Percentiles rank a stretch among this genome's conserved stretches.
Conservation (phyloP, 108 stramenopile genomes). For the Cylindrotheca closterium region DNA sequence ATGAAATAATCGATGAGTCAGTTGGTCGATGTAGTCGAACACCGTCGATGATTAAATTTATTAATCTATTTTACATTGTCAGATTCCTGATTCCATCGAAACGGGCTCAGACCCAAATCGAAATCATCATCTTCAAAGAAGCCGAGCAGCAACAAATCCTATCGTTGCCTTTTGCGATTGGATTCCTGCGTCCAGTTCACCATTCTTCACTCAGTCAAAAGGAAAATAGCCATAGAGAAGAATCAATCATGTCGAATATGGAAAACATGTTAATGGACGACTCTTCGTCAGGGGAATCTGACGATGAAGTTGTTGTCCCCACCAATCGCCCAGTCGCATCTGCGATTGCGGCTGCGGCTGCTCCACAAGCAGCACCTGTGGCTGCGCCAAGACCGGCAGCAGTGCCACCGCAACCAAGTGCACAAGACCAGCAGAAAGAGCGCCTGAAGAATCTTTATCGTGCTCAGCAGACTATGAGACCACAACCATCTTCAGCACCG, state of each 20-base stretch:
- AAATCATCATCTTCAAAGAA: too few relatives aligned
- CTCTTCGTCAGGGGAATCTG: constrained; percentile 44
- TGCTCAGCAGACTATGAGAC: constrained; percentile 7
- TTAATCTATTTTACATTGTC: too few relatives aligned
- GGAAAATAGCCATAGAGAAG: too few relatives aligned
- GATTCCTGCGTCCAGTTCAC: too few relatives aligned
- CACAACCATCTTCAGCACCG: constrained; percentile 9
- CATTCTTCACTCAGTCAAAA: too few relatives aligned
- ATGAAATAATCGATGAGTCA: too few relatives aligned
- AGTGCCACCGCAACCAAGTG: background rate
- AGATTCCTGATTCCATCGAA: too few relatives aligned
- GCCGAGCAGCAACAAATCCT: too few relatives aligned
- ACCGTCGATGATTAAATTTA: too few relatives aligned
- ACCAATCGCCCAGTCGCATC: constrained; percentile 8
- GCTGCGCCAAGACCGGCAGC: constrained; percentile 26
- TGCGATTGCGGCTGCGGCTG: constrained; percentile 11
- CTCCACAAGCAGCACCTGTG: constrained; percentile 8
- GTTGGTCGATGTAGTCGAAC: too few relatives aligned
- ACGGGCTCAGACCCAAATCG: too few relatives aligned
- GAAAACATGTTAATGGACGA: constrained; percentile 40
- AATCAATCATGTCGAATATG: constrained; percentile 41
- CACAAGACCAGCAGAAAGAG: constrained; percentile 13
- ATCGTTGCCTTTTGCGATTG: too few relatives aligned
- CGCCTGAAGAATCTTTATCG: constrained; percentile 32
- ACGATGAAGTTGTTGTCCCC: constrained; percentile 29